phyloP scores from a whole-genome alignment of 2,329 filamentous ascomycete species.

The Hortaea werneckii region DNA sequence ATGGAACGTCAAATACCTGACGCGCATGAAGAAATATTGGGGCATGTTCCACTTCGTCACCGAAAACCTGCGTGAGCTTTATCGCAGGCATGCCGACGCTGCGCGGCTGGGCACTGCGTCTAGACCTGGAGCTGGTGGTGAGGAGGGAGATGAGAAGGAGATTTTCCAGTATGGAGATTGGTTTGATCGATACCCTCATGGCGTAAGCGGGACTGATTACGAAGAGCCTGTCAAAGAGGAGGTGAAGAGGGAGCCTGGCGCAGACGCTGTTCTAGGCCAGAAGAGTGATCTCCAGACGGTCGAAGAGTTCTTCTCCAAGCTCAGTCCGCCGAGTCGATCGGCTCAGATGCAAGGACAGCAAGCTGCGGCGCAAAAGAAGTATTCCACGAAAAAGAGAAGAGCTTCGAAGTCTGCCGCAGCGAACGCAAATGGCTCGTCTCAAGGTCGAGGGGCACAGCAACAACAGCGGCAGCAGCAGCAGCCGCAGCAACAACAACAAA shows the following conservation, averaged over 20 bases:
- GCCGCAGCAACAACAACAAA: slow-evolving; percentile 7
- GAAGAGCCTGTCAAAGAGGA: slow-evolving; percentile 57
- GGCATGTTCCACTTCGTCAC: slow-evolving; percentile 97
- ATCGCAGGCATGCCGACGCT: slow-evolving; percentile 75
- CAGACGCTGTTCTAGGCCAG: slow-evolving; percentile 82
- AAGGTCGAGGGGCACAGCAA: slow-evolving; percentile 6
- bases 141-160: slow-evolving; percentile 23
- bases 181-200: slow-evolving; percentile 91
- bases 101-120: slow-evolving; percentile 51
- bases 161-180: slow-evolving; percentile 96
- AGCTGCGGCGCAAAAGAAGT: slow-evolving; percentile 23
- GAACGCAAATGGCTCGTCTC: slow-evolving; percentile 5
- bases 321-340: slow-evolving; percentile 50
- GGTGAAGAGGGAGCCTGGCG: slow-evolving; percentile 63
- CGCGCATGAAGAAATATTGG: slow-evolving; percentile 96
- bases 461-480: slow-evolving; percentile 4
- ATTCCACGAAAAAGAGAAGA: slow-evolving; percentile 21
- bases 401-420: slow-evolving; percentile 12
- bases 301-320: slow-evolving; percentile 81
- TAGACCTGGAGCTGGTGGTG: slow-evolving; percentile 3
- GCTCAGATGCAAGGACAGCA: slow-evolving; percentile 15
- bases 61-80: slow-evolving; percentile 83
- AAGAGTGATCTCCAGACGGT: slow-evolving; percentile 87
- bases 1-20: slow-evolving; percentile 80
- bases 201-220: slow-evolving; percentile 75